These are phyloP conservation scores for Perkinsela sp. DNA, from an alignment of 208 protist species.

Conservation along the genomic window DNA sequence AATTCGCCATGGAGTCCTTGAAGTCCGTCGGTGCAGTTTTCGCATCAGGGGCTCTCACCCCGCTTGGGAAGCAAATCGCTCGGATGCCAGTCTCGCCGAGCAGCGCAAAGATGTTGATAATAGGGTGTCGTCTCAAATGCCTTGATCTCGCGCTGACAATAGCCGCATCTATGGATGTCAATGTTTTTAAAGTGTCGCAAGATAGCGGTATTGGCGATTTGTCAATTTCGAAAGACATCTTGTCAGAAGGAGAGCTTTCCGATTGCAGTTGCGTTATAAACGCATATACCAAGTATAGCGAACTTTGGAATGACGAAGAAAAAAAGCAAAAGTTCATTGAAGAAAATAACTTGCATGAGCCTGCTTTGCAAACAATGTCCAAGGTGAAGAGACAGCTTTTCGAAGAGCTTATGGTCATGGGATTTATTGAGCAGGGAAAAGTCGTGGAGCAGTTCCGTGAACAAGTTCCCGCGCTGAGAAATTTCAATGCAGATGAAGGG, in stretches of 20 bases:
- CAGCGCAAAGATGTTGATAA: constrained; percentile 65
- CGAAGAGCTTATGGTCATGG: constrained; percentile 1
- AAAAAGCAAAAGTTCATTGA: constrained; percentile 3
- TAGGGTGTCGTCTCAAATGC: constrained; percentile 43
- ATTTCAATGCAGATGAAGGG: too few relatives aligned
- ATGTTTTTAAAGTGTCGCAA: constrained; percentile 6
- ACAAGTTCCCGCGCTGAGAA: too few relatives aligned
- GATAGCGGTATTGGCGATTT: constrained; percentile 1
- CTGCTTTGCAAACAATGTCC: not conserved
- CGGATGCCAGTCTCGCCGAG: constrained; percentile 46
- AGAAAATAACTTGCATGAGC: constrained; percentile 1
- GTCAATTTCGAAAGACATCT: not conserved
- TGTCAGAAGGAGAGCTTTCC: not conserved
- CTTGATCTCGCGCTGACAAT: constrained; percentile 51
- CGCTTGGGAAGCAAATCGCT: constrained; percentile 35
- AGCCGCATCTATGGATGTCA: constrained; percentile 40
- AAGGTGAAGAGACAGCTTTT: constrained; percentile 4
- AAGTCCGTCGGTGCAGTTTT: constrained; percentile 43
- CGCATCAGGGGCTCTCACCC: constrained; percentile 27
- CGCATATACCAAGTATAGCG: constrained; percentile 3
- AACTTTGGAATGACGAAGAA: not conserved
- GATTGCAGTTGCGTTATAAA: constrained; percentile 1
- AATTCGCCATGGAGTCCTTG: constrained; percentile 33
- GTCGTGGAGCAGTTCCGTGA: not conserved
- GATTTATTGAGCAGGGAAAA: not conserved